A percentile compares a stretch with the other conserved stretches of the same genome.
phyloP scores from a whole-genome alignment of 306 rosid species.

The Pterocarpus macrocarpus region DNA sequence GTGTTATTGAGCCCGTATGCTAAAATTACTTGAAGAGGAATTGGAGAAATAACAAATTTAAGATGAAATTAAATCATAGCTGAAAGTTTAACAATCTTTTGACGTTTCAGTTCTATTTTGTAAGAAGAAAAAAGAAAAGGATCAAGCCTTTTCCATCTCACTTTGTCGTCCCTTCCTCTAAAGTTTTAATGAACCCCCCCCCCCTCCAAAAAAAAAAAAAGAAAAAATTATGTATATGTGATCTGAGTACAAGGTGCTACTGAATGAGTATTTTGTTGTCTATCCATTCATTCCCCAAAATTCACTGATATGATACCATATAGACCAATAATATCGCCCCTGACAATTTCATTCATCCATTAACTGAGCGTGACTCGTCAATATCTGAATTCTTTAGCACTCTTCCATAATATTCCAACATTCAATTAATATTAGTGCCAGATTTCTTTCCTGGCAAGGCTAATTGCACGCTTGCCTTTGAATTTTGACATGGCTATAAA shows the following conservation, averaged over 20 bases:
- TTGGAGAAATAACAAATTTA: not conserved
- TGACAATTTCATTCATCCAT: slow-evolving; percentile 24
- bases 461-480: slow-evolving; percentile 34
- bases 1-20: not conserved
- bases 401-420: not conserved
- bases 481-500: slow-evolving; percentile 32
- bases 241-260: not conserved
- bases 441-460: slow-evolving; percentile 8
- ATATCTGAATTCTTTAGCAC: not conserved
- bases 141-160: too few relatives aligned
- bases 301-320: not conserved
- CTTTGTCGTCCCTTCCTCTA: too few relatives aligned
- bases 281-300: not conserved
- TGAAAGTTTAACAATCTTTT: too few relatives aligned
- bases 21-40: not conserved
- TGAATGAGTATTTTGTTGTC: not conserved
- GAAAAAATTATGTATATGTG: not conserved
- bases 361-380: slow-evolving; percentile 41
- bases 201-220: too few relatives aligned
- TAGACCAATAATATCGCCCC: not conserved
- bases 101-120: too few relatives aligned
- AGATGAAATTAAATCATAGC: too few relatives aligned
- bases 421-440: slow-evolving; percentile 32
- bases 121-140: too few relatives aligned
- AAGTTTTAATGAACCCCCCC: too few relatives aligned